Conservation (phyloP, 768 basidiomycete species). For the Kwoniella sp. region DNA sequence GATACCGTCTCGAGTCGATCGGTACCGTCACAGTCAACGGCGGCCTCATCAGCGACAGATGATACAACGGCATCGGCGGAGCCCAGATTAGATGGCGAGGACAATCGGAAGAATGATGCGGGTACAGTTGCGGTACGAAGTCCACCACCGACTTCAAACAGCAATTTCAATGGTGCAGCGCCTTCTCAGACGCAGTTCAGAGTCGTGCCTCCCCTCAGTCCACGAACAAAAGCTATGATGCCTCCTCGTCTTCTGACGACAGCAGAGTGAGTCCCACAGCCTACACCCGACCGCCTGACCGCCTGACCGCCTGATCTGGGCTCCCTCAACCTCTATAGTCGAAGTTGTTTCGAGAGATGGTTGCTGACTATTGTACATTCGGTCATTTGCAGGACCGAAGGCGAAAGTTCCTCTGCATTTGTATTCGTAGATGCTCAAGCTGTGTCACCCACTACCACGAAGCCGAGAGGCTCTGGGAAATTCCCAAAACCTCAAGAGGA, state of each 20-base stretch:
- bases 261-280: slow-evolving; percentile 42
- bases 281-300: too few relatives aligned
- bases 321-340: too few relatives aligned
- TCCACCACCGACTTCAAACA: background rate
- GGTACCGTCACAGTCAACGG: too few relatives aligned
- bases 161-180: background rate
- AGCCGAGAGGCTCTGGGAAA: slow-evolving; percentile 4
- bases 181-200: slow-evolving; percentile 29
- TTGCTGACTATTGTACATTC: too few relatives aligned
- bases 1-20: too few relatives aligned
- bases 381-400: slow-evolving; percentile 16
- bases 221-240: slow-evolving; percentile 22
- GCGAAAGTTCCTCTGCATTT: slow-evolving; percentile 10
- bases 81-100: too few relatives aligned
- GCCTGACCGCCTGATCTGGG: too few relatives aligned
- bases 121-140: background rate
- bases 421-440: slow-evolving; percentile 51
- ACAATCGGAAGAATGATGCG: too few relatives aligned
- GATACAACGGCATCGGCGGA: too few relatives aligned
- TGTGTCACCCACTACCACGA: slow-evolving; percentile 25
- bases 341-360: too few relatives aligned
- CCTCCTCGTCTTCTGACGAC: slow-evolving; percentile 33
- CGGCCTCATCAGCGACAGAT: too few relatives aligned
- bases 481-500: slow-evolving; percentile 26
- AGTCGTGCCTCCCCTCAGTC: slow-evolving; percentile 28